Evolutionary conservation across 176 grass and related monocot genomes (phyloP), one percentile per base, ranked within the genome.

Genomic region (Melocanna baccifera): DNA sequence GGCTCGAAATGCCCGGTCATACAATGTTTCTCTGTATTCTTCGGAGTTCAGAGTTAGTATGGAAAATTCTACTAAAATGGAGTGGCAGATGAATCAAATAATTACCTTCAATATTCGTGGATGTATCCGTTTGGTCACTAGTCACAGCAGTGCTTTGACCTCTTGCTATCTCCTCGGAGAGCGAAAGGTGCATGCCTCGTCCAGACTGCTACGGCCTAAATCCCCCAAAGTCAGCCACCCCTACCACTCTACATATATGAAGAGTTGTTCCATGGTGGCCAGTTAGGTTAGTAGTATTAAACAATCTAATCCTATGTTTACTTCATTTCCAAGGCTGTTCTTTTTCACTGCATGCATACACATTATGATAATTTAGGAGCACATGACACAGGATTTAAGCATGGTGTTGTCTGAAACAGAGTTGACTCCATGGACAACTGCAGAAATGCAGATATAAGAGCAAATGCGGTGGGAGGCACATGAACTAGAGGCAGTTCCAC

Each of bases 111-210:
- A 36, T 36, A 36, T 36, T 36, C 4, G 7, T 45, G 42, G 10
- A 45, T 12, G 42, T 12, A 45, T 45, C 12, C 9, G 46, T 48
- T 48, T 45, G 9, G 46, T 4, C 46, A 14, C 46, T 15, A 48
- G 4, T 48, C 46, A 48, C 46, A 55, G 5, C 6, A 20, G 52
- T 20, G 18, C 10, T 11, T 61, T 28, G 13, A 71, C n/a, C 42
- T 71, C n/a, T 47, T 25, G 25, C 40, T 22, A 71, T 70, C 52
- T 70, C 52, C 40, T 86, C 14, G 75, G 52, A 62, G 53, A 86
- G 37, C 65, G 66, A 86, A 86, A 79, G 75, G 40, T 85, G 36
- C 63, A 69, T 61, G 61, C 32, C 72, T 70, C 15, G 15, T 78
- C 52, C 52, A 58, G 20, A 34, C 58, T 50, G 19, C 40, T 50